Base-by-base conservation (phyloP, 2,329 filamentous ascomycete species). In the Blumeria graminis region DNA sequence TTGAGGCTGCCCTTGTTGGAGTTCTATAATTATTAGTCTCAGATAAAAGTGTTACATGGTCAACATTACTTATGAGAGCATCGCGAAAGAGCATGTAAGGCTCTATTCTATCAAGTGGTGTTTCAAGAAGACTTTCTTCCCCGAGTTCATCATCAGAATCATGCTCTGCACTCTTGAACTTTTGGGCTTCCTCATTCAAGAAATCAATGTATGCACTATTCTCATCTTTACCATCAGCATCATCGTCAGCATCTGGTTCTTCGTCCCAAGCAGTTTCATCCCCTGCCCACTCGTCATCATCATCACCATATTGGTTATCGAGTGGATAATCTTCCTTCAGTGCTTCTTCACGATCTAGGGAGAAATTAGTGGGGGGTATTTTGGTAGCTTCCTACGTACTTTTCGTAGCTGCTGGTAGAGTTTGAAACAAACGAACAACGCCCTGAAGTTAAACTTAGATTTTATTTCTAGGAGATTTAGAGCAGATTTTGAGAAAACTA, bases 151-250 rank as follows among this genome's bases (percentile, higher is more conserved):
- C 88, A 32, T 89, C 85, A 1, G 86, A 86, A 53, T 82, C 77
- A 32, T 82, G 80, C 35, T 77, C 74, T 33, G 82, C 75, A 16
- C 81, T 77, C 60, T 82, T 81, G 68, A 92, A 90, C 68, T 92
- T 93, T 64, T 87, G 82, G 11, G 88, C 87, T 74, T 96, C 90
- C 67, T 93, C 85, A 63, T 90, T 93, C 33, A 98, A 71, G 72
- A 98, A 98, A 62, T 96, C 89, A 51, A 98, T 78, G 68, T 98
- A 98, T 6, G 90, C 87, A 28, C 85, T 84, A 68, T 86, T 92
- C 70, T 96, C 60, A 55, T 61, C 60, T 45, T 61, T 61, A 7
- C 33, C 60, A 52, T 61, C 60, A 3, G 68, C 69, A 13, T 70
- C 65, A 7, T 71, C 70, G 7, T 71, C 65, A 60, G 86, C 85